Percentiles rank a stretch among this genome's conserved stretches.
phyloP scores from a whole-genome alignment of 2,329 filamentous ascomycete species.

The Blastomyces percursus region DNA sequence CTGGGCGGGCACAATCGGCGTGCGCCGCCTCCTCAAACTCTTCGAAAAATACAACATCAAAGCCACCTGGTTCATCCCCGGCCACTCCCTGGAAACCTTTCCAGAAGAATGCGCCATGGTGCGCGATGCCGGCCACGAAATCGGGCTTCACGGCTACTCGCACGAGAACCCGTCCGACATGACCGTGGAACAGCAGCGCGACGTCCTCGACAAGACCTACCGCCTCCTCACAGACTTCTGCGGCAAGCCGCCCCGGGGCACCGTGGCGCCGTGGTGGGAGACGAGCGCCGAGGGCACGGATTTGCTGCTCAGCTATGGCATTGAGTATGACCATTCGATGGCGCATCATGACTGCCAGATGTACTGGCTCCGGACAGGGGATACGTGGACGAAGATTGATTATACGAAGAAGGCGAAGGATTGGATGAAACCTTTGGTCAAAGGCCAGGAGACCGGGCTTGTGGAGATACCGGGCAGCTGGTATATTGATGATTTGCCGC shows the following conservation, averaged over 20 bases:
- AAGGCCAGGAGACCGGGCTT: constrained; percentile 30
- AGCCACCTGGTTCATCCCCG: constrained; percentile 55
- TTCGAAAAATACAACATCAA: constrained; percentile 64
- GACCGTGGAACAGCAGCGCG: constrained; percentile 62
- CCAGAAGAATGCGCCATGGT: constrained; percentile 54
- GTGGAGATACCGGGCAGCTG: constrained; percentile 37
- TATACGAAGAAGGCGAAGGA: constrained; percentile 33
- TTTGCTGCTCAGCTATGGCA: constrained; percentile 33
- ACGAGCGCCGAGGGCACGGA: constrained; percentile 54
- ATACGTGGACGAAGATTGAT: constrained; percentile 37
- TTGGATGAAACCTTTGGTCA: constrained; percentile 42
- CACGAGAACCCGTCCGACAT: constrained; percentile 64
- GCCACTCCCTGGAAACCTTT: constrained; percentile 54
- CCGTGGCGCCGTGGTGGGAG: constrained; percentile 68
- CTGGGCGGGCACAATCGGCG: constrained; percentile 59
- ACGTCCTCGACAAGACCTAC: constrained; percentile 68
- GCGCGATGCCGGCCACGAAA: constrained; percentile 54
- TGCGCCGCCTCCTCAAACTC: constrained; percentile 55
- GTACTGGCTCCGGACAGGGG: constrained; percentile 35
- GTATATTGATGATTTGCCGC: constrained; percentile 36
- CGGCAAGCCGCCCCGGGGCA: constrained; percentile 61
- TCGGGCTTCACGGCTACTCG: constrained; percentile 59
- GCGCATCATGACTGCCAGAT: constrained; percentile 36
- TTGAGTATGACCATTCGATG: constrained; percentile 38
- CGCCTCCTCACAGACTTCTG: constrained; percentile 61